Base-by-base conservation (phyloP, 2,329 filamentous ascomycete genomes). In the Sclerotinia sclerotiorum region DNA sequence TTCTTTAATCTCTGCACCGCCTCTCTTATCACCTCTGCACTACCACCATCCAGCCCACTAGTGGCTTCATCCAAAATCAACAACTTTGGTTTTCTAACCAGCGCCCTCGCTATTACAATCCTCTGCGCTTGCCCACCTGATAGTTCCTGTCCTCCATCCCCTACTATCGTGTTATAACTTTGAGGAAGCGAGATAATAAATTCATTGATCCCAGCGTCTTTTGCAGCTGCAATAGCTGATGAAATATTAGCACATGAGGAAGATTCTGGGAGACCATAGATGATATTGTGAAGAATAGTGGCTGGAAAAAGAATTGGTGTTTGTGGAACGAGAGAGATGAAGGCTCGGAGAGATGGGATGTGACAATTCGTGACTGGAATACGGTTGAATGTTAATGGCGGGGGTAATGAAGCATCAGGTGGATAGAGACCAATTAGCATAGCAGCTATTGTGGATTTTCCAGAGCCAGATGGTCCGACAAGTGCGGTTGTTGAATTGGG, bases 1-100 rank as follows among this genome's bases (percentile, higher is more conserved):
- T 1, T 52, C 21, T 24, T 49, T 19, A 95, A 79, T 0, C 76
- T 75, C 48, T 78, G 78, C 52, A 97, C 82, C 0, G 89, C 89
- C 11, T 84, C 79, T 17, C 90, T 82, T 4, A 97, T 84, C 1
- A 84, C 79, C 3, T 83, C 83, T 0, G 91, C 88, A 51, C 85
- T 89, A 72, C 89, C 85, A 0, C 84, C 83, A 75, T 97, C 94
- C 0, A 98, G 82, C 0, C 90, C 90, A 35, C 88, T 91, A 0
- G 94, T 97, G 0, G 93, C 92, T 79, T 97, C 94, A 74, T 98
- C 94, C 2, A 97, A 80, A 2, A 97, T 84, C 21, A 97, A 80
- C 2, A 97, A 81, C 52, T 85, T 83, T 0, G 93, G 93, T 19
- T 84, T 81, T 0, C 92, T 84, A 0, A 91, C 84, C 0, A 97